phyloP scores from a whole-genome alignment of 2,329 filamentous ascomycete species.

The Microsporum ferrugineum region DNA sequence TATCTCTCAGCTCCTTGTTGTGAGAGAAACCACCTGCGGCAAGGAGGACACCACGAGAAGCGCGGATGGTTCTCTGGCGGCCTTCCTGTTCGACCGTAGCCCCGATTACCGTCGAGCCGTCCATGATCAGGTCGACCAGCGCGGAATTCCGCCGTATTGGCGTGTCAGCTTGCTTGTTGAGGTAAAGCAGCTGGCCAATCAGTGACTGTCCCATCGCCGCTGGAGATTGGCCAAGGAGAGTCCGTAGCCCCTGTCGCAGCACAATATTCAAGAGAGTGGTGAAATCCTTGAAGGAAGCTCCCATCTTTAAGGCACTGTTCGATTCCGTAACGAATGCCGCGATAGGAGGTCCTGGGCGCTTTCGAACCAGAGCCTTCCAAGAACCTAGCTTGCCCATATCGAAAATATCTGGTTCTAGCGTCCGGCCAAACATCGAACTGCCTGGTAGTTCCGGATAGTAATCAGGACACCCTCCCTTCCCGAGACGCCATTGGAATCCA shows the following conservation, averaged over 20 bases:
- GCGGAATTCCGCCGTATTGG: conserved; percentile 11
- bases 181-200: conserved; percentile 13
- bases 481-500: conserved; percentile 16
- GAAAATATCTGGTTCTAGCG: conserved; percentile 21
- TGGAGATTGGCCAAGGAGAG: conserved; percentile 12
- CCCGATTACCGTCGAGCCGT: conserved; percentile 17
- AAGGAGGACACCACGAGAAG: conserved; percentile 24
- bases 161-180: conserved; percentile 9
- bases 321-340: conserved; percentile 12
- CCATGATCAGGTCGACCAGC: conserved; percentile 9
- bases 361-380: conserved; percentile 16
- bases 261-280: background rate
- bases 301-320: background rate
- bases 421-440: conserved; percentile 17
- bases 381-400: conserved; percentile 19
- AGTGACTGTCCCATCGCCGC: conserved; percentile 18
- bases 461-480: conserved; percentile 22
- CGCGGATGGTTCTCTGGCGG: conserved; percentile 16
- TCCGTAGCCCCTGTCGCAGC: conserved; percentile 8
- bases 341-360: conserved; percentile 9
- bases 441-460: conserved; percentile 22
- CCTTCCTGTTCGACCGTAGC: conserved; percentile 19
- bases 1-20: conserved; percentile 22
- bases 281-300: conserved; percentile 1
- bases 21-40: conserved; percentile 29